Conservation (phyloP, 148 eudicot genomes). For the Vaccinium corymbosum region DNA sequence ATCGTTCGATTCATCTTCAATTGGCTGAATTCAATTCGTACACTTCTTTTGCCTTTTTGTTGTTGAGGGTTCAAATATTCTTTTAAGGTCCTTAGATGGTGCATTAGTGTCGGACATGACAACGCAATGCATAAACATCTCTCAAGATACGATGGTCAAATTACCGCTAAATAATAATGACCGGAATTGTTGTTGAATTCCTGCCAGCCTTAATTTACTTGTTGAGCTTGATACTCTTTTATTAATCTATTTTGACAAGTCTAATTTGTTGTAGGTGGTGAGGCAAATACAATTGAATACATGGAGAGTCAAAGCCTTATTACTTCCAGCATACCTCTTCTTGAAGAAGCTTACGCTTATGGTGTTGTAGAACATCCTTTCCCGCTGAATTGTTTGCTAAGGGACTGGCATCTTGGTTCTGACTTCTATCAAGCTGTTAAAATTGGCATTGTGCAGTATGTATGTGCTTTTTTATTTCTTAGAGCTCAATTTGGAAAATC, state of each 20-base stretch:
- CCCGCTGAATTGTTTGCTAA: constrained; percentile 73
- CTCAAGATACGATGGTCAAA: neutral
- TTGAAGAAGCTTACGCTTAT: constrained; percentile 80
- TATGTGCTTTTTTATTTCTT: constrained; percentile 39
- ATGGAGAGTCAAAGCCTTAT: constrained; percentile 68
- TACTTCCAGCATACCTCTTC: constrained; percentile 67
- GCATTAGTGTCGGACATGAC: neutral
- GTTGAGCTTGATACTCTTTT: constrained; percentile 2
- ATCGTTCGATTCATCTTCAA: no score
- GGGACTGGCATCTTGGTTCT: constrained; percentile 87
- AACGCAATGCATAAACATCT: neutral
- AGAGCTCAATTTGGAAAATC: neutral
- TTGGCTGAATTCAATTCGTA: no score
- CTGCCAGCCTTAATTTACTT: constrained; percentile 10
- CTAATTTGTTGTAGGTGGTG: constrained; percentile 56
- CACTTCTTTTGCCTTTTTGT: no score
- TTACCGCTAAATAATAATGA: neutral
- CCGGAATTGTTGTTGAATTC: neutral
- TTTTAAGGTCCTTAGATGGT: neutral
- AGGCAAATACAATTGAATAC: constrained; percentile 75
- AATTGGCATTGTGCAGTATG: constrained; percentile 98
- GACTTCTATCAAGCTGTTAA: constrained; percentile 94
- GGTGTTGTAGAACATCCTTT: constrained; percentile 96
- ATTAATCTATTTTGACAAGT: constrained; percentile 17
- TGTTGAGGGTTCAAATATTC: no score